A percentile compares a stretch with the other conserved stretches of the same genome.
Evolutionary conservation across 768 basidiomycete genomes (phyloP).

Genomic region (Russula earlei): DNA sequence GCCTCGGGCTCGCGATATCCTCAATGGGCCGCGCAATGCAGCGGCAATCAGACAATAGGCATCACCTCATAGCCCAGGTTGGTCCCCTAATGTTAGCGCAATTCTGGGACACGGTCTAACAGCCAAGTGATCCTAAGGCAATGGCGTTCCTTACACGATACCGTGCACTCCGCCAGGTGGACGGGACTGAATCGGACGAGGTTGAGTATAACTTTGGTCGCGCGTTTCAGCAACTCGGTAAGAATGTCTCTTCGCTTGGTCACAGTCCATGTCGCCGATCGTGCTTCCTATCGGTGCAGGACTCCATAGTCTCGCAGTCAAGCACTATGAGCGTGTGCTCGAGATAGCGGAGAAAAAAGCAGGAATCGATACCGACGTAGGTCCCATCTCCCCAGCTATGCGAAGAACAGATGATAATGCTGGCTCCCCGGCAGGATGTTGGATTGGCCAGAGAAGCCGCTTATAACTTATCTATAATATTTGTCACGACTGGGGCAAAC

Average conservation of each 20-base stretch:
- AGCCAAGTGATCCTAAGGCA: slow-evolving; percentile 35
- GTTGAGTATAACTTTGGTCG: slow-evolving; percentile 92
- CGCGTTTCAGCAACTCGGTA: slow-evolving; percentile 88
- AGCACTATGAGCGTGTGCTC: slow-evolving; percentile 75
- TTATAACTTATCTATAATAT: slow-evolving; percentile 81
- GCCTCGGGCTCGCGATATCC: slow-evolving; percentile 71
- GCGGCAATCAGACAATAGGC: slow-evolving; percentile 87
- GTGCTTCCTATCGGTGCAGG: slow-evolving; percentile 35
- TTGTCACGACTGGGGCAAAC: slow-evolving; percentile 66
- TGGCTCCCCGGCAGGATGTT: slow-evolving; percentile 29
- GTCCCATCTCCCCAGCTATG: slow-evolving; percentile 13
- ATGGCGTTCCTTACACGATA: slow-evolving; percentile 83
- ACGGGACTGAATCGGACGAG: slow-evolving; percentile 46
- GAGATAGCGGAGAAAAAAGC: slow-evolving; percentile 44
- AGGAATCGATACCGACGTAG: slow-evolving; percentile 26
- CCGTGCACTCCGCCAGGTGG: slow-evolving; percentile 46
- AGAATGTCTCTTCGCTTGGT: slow-evolving; percentile 15
- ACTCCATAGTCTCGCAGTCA: slow-evolving; percentile 68
- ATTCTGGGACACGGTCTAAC: background rate
- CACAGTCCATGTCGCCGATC: background rate
- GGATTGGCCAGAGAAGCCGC: slow-evolving; percentile 69
- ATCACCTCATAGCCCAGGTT: slow-evolving; percentile 77
- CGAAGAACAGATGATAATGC: background rate
- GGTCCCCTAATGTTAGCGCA: background rate
- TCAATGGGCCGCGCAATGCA: slow-evolving; percentile 90